Conservation (phyloP, 129 eudicot species). For the Pulicaria dysenterica region DNA sequence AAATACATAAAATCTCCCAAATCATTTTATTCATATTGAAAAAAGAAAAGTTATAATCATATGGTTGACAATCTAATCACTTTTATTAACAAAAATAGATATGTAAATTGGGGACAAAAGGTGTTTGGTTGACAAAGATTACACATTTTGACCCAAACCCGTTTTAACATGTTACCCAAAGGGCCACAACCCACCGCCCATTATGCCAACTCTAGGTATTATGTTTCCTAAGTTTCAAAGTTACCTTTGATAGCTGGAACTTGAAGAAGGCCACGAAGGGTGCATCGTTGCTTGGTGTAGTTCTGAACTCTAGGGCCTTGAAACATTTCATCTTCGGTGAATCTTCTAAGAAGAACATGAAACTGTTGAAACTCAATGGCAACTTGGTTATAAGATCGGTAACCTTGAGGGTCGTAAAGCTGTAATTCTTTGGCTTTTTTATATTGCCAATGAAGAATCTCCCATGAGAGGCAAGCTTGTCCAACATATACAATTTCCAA, state of each 20-base stretch:
- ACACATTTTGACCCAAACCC: not conserved
- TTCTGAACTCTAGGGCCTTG: constrained; percentile 71
- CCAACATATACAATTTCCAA: constrained; percentile 82
- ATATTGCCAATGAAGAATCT: constrained; percentile 80
- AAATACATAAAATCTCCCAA: not conserved
- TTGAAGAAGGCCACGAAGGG: constrained; percentile 63
- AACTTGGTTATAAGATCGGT: constrained; percentile 59
- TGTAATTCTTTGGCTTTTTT: constrained; percentile 61
- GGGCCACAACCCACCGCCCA: not conserved
- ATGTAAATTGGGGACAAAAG: not conserved
- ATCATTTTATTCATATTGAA: not conserved
- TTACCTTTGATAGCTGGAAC: constrained; percentile 84
- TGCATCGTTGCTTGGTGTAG: constrained; percentile 60
- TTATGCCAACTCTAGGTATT: not conserved
- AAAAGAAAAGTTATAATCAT: not conserved
- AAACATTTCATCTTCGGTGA: constrained; percentile 75
- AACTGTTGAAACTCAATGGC: constrained; percentile 89
- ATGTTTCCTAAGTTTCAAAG: not conserved
- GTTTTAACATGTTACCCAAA: not conserved
- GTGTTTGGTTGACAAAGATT: not conserved
- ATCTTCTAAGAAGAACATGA: constrained; percentile 77
- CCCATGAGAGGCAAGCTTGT: constrained; percentile 89
- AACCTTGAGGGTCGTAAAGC: constrained; percentile 51
- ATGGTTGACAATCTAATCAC: no score
- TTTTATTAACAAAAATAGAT: no score